Percentiles rank a stretch among this genome's conserved stretches.
Evolutionary conservation across 2,329 filamentous ascomycete genomes (phyloP).

Genomic region (Pseudocercospora macadamiae): DNA sequence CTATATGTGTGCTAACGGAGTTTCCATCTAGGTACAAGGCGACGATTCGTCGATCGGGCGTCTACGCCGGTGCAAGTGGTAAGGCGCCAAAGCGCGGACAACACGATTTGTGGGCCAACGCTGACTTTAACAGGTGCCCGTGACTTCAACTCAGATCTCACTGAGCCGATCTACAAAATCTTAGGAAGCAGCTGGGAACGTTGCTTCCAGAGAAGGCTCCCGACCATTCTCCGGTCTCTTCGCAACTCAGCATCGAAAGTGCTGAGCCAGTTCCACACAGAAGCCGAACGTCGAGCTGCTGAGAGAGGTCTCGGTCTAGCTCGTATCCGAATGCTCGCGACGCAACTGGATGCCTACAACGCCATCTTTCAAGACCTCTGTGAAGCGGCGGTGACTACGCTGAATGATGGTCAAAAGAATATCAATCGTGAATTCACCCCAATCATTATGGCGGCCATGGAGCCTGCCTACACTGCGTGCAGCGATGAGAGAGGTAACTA

Average conservation of each 20-base stretch:
- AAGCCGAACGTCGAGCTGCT: constrained; percentile 44
- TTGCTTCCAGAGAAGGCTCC: constrained; percentile 48
- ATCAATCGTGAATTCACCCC: constrained; percentile 59
- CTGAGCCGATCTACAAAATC: constrained; percentile 43
- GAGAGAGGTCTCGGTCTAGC: constrained; percentile 45
- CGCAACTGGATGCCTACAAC: constrained; percentile 48
- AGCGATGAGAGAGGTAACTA: constrained; percentile 49
- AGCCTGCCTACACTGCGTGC: constrained; percentile 51
- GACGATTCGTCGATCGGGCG: constrained; percentile 54
- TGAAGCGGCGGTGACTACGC: constrained; percentile 36
- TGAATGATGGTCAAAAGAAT: constrained; percentile 54
- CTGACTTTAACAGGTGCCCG: no score
- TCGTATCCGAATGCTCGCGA: constrained; percentile 44
- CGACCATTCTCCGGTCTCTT: constrained; percentile 45
- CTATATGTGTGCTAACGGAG: no score
- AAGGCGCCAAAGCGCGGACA: no score
- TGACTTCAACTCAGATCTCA: constrained; percentile 47
- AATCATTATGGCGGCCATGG: constrained; percentile 51
- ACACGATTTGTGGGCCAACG: no score
- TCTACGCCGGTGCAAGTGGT: no score
- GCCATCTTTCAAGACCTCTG: constrained; percentile 46
- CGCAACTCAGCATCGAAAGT: constrained; percentile 37
- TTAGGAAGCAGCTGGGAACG: constrained; percentile 49
- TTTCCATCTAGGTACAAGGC: no score
- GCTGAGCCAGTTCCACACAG: constrained; percentile 47